These are phyloP conservation scores for Rhodotorula diobovata DNA, from an alignment of 768 basidiomycete species.

Conservation along the genomic window DNA sequence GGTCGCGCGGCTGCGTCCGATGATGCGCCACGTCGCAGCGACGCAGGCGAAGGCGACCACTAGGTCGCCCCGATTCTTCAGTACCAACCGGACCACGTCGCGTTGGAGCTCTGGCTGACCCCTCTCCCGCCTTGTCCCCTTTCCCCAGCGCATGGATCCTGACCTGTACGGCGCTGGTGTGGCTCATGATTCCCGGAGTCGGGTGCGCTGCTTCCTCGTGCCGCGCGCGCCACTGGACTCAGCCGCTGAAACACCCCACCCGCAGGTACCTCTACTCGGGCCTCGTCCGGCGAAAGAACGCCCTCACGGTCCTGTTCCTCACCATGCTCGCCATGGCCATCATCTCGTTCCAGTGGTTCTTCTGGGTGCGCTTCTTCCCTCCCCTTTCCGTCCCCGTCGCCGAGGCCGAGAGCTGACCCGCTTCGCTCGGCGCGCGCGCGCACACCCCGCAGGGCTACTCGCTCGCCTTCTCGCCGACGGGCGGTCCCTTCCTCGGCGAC, in stretches of 20 bases:
- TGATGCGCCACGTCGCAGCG: too few relatives aligned
- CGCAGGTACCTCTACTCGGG: constrained; percentile 53
- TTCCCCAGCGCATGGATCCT: constrained; percentile 57
- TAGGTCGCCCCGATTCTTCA: too few relatives aligned
- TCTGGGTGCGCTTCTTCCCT: constrained; percentile 57
- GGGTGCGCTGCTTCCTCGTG: constrained; percentile 55
- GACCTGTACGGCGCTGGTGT: constrained; percentile 58
- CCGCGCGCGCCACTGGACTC: too few relatives aligned
- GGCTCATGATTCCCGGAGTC: constrained; percentile 76
- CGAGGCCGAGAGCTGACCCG: not conserved
- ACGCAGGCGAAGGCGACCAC: too few relatives aligned
- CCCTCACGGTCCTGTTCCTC: constrained; percentile 57
- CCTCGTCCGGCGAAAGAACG: constrained; percentile 85
- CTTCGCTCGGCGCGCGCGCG: not conserved
- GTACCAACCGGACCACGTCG: not conserved
- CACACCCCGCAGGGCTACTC: constrained; percentile 62
- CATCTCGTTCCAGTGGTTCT: constrained; percentile 62
- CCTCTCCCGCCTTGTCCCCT: not conserved
- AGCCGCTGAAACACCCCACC: not conserved
- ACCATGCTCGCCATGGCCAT: constrained; percentile 52
- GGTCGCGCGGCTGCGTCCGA: too few relatives aligned
- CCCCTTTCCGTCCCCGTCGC: not conserved
- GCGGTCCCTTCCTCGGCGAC: constrained; percentile 78
- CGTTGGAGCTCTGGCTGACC: not conserved
- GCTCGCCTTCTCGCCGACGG: constrained; percentile 74